Evolutionary conservation across 345 rosid species (phyloP).

Genomic region (Passiflora organensis): DNA sequence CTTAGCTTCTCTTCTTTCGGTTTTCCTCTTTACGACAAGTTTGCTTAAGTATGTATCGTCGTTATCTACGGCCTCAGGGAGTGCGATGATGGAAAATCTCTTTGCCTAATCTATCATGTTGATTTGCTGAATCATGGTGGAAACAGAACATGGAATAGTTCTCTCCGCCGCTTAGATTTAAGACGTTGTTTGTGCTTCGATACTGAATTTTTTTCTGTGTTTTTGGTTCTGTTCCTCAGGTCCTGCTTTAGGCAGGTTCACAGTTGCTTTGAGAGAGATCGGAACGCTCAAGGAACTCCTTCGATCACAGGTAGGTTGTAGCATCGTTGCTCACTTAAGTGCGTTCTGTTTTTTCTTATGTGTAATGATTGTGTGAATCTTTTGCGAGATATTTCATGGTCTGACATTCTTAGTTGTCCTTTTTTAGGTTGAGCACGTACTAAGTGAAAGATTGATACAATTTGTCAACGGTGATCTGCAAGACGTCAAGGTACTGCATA

Average conservation of each 20-base stretch:
- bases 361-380: no score
- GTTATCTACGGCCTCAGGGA: no score
- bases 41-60: neutral
- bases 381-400: no score
- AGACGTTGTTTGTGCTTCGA: no score
- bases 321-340: neutral
- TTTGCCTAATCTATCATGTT: no score
- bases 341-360: no score
- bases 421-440: conserved; percentile 54
- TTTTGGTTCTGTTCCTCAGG: conserved; percentile 27
- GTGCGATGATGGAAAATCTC: no score
- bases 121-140: no score
- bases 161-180: no score
- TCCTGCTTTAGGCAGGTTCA: conserved; percentile 67
- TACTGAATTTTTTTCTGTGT: neutral
- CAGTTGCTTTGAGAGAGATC: conserved; percentile 65
- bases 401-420: conserved; percentile 10
- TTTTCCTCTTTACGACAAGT: neutral
- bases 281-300: conserved; percentile 75
- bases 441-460: conserved; percentile 51
- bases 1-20: neutral
- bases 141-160: no score
- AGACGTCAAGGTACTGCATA: conserved; percentile 51
- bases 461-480: conserved; percentile 53
- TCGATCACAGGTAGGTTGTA: conserved; percentile 57